These are phyloP conservation scores for Mantamonas sphyraenae DNA, from an alignment of 78 protist species.

Conservation along the genomic window DNA sequence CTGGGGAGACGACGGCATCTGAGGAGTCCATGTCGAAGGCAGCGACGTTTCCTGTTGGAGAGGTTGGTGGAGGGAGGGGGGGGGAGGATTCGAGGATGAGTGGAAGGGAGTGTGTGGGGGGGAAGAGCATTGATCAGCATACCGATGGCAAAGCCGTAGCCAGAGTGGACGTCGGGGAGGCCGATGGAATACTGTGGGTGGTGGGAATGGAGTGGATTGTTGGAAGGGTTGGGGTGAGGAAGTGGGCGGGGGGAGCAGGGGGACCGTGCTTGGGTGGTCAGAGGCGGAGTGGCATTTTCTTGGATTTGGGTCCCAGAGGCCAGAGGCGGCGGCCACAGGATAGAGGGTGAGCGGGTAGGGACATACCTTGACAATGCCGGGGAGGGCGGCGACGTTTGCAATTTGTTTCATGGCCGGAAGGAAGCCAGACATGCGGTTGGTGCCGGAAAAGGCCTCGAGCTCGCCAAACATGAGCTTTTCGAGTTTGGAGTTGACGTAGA, in stretches of 20 bases:
- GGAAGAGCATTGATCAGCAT: slow-evolving; percentile 2
- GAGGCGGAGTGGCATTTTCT: no score
- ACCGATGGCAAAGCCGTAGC: slow-evolving; percentile 93
- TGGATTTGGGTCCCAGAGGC: no score
- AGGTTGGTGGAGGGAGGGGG: no score
- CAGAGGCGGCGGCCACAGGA: no score
- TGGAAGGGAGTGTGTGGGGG: neutral
- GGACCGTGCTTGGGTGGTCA: no score
- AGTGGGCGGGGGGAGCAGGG: no score
- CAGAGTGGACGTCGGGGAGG: slow-evolving; percentile 85
- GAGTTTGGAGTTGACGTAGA: slow-evolving; percentile 68
- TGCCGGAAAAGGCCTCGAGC: slow-evolving; percentile 32
- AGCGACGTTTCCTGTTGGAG: slow-evolving; percentile 91
- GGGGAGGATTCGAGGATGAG: neutral
- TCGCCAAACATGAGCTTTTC: slow-evolving; percentile 62
- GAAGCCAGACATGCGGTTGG: slow-evolving; percentile 46
- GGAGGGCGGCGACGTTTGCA: slow-evolving; percentile 83
- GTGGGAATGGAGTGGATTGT: no score
- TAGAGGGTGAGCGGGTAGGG: no score
- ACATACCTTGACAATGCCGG: slow-evolving; percentile 75
- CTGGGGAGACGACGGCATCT: slow-evolving; percentile 71
- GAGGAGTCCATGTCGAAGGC: slow-evolving; percentile 89
- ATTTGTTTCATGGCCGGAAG: slow-evolving; percentile 64
- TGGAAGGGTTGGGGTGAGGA: no score
- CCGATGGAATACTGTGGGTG: slow-evolving; percentile 61